These are phyloP conservation scores for Trametes polyzona DNA, from an alignment of 1,284 basidiomycete species.

Conservation along the genomic window DNA sequence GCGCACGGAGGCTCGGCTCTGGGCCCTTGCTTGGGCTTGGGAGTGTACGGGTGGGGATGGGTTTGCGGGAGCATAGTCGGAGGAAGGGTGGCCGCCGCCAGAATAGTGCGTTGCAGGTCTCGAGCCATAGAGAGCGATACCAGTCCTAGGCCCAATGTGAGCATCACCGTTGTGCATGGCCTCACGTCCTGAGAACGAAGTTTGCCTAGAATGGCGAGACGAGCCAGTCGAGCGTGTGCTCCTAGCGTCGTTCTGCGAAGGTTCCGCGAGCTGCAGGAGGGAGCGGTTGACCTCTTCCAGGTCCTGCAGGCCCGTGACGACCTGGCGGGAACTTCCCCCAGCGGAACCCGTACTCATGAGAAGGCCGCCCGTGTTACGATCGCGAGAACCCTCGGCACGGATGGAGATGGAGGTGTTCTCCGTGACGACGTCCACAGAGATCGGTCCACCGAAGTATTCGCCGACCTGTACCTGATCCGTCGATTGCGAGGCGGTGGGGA, in stretches of 20 bases:
- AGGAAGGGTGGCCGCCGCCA: neutral
- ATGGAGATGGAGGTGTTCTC: conserved; percentile 12
- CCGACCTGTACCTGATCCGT: conserved; percentile 13
- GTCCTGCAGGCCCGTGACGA: conserved; percentile 26
- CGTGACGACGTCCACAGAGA: conserved; percentile 7
- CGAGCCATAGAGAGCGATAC: conserved; percentile 26
- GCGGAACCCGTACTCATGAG: conserved; percentile 1
- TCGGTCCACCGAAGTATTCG: conserved; percentile 13
- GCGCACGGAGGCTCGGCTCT: conserved; percentile 14
- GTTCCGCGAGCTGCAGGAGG: conserved; percentile 15
- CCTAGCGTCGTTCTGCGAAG: conserved; percentile 3
- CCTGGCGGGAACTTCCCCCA: conserved; percentile 19
- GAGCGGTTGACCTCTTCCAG: conserved; percentile 25
- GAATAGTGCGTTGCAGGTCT: conserved; percentile 17
- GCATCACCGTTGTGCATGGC: too few species aligned
- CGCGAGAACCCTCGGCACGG: conserved; percentile 10
- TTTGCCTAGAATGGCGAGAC: conserved; percentile 14
- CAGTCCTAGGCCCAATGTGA: conserved; percentile 24
- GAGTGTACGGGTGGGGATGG: conserved; percentile 5
- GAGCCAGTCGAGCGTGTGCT: conserved; percentile 13
- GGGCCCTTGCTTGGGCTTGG: conserved; percentile 13
- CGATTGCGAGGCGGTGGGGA: conserved; percentile 1
- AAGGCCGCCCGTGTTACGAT: neutral
- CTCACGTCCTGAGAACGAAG: conserved; percentile 18
- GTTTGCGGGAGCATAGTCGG: conserved; percentile 1